Percentiles rank a stretch among this genome's conserved stretches.
These are phyloP conservation scores for Cyberlindnera euphorbiae DNA, from an alignment of 805 yeast genomes.

Conservation along the genomic window DNA sequence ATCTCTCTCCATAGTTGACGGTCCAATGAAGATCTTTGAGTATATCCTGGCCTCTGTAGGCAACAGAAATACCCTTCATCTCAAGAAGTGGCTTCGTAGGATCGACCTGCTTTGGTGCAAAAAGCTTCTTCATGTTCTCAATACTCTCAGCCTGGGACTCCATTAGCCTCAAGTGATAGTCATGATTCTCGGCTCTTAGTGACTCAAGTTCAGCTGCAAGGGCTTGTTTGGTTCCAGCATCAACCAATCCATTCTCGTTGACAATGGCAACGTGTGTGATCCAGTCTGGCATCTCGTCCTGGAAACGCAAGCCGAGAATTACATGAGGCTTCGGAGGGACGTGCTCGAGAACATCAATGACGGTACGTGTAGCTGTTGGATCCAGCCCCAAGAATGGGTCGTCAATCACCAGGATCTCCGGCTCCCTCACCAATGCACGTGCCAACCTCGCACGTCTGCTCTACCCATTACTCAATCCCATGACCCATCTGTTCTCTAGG, in stretches of 20 bases:
- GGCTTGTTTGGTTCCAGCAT: conserved; percentile 40
- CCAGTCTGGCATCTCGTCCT: conserved; percentile 79
- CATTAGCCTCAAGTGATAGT: conserved; percentile 10
- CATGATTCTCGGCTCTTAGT: conserved; percentile 19
- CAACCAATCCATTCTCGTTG: conserved; percentile 46
- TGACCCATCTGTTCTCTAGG: conserved; percentile 69
- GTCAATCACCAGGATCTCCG: conserved; percentile 68
- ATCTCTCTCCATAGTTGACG: conserved; percentile 65
- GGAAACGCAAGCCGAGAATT: conserved; percentile 70
- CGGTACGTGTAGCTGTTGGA: conserved; percentile 58
- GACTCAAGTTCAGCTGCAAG: conserved; percentile 22
- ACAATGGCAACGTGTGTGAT: conserved; percentile 66
- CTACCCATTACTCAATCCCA: conserved; percentile 91
- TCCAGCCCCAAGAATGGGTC: conserved; percentile 93
- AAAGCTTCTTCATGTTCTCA: conserved; percentile 15
- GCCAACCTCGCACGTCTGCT: conserved; percentile 88
- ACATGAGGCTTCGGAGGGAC: conserved; percentile 48
- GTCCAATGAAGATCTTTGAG: conserved; percentile 60
- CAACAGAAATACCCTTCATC: conserved; percentile 57
- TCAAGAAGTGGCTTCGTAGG: conserved; percentile 35
- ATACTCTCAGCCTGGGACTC: conserved; percentile 15
- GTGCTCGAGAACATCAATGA: conserved; percentile 47
- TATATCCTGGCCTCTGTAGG: conserved; percentile 59
- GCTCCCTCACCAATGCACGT: conserved; percentile 57
- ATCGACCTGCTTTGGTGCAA: conserved; percentile 12